These are phyloP conservation scores for Dendrobium nobile DNA, from an alignment of 106 monocot species.

Conservation along the genomic window DNA sequence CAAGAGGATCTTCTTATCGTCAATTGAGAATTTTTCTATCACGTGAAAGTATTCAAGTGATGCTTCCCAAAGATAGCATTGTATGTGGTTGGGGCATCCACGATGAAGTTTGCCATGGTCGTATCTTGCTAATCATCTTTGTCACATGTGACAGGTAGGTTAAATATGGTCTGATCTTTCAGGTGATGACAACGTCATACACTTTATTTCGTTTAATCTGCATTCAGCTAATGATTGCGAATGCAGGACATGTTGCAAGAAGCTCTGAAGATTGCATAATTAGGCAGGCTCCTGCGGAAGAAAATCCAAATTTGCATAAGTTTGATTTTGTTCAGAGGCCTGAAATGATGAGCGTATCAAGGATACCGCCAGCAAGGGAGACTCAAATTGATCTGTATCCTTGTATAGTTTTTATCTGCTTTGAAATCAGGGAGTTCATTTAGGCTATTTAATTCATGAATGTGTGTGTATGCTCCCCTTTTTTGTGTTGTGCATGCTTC, in stretches of 20 bases:
- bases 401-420: slow-evolving; percentile 1
- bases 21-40: too few species aligned
- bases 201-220: background rate
- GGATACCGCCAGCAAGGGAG: slow-evolving; percentile 16
- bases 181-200: slow-evolving; percentile 29
- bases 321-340: slow-evolving; percentile 28
- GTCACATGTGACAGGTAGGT: too few species aligned
- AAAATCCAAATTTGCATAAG: slow-evolving; percentile 29
- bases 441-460: background rate
- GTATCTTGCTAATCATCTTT: too few species aligned
- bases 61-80: too few species aligned
- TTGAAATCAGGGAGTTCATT: background rate
- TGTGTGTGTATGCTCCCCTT: too few species aligned
- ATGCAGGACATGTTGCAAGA: slow-evolving; percentile 54
- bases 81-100: too few species aligned
- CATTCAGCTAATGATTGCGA: background rate
- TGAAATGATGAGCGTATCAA: slow-evolving; percentile 23
- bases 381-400: slow-evolving; percentile 63
- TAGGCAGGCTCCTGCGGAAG: slow-evolving; percentile 29
- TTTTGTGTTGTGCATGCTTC: too few species aligned
- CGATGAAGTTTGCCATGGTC: too few species aligned
- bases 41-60: too few species aligned
- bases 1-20: too few species aligned
- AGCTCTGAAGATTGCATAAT: slow-evolving; percentile 34
- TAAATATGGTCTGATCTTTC: slow-evolving; percentile 88